These are phyloP conservation scores for Kernera saxatilis DNA, from an alignment of 345 rosid genomes.

Conservation along the genomic window DNA sequence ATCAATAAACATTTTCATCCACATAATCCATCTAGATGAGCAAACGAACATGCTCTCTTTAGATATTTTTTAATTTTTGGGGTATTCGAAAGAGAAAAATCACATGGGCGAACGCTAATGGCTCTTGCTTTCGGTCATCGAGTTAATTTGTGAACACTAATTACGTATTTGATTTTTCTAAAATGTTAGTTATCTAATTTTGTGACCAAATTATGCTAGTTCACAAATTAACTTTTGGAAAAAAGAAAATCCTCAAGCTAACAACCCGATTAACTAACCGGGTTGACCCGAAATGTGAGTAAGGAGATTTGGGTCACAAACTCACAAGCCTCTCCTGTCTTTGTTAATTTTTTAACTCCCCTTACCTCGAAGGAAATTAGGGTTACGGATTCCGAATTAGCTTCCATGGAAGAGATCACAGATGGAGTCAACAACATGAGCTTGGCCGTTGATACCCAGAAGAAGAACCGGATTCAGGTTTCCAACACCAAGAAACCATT, in stretches of 20 bases:
- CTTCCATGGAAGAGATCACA: conserved; percentile 66
- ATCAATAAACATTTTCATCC: no score
- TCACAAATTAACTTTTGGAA: not conserved
- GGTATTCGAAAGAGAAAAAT: no score
- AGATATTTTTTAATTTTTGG: no score
- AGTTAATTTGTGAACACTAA: no score
- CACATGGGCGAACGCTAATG: no score
- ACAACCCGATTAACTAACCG: not conserved
- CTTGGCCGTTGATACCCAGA: conserved; percentile 43
- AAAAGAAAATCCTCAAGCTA: not conserved
- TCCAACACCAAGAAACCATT: conserved; percentile 92
- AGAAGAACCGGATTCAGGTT: conserved; percentile 88
- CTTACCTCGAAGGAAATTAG: not conserved
- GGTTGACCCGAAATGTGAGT: conserved; percentile 5
- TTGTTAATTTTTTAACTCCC: not conserved
- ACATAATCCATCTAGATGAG: no score
- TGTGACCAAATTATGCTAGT: no score
- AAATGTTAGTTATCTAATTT: no score
- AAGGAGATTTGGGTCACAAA: conserved; percentile 1
- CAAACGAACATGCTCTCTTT: no score
- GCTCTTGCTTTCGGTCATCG: no score
- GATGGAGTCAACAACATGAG: conserved; percentile 60
- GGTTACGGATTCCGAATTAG: conserved; percentile 23
- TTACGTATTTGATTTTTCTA: not conserved
- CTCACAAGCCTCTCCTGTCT: not conserved